phyloP scores from a whole-genome alignment of 2,329 filamentous ascomycete species.

The Decorospora gaudefroyi region DNA sequence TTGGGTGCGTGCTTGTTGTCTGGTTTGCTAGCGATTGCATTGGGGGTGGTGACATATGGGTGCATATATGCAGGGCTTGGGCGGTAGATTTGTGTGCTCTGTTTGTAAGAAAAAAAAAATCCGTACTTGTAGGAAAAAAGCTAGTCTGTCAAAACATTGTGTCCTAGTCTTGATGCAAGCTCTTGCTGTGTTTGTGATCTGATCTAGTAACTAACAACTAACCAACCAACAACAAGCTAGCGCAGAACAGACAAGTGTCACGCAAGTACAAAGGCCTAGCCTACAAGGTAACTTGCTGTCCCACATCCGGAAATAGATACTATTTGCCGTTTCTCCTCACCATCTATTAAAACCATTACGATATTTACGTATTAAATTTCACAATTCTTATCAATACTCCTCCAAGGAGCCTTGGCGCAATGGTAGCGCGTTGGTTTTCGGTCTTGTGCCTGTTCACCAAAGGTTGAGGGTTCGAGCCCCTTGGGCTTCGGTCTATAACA shows the following conservation, averaged over 20 bases:
- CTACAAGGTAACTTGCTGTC: neutral
- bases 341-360: neutral
- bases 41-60: slow-evolving; percentile 6
- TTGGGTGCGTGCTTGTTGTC: neutral
- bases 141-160: too few species aligned
- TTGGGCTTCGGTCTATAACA: slow-evolving; percentile 21
- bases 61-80: neutral
- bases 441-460: slow-evolving; percentile 26
- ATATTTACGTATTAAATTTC: fast-evolving
- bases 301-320: neutral
- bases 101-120: neutral
- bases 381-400: slow-evolving; percentile 4
- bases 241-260: neutral
- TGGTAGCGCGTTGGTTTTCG: slow-evolving; percentile 40
- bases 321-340: neutral
- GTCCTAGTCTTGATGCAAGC: too few species aligned
- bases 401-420: slow-evolving; percentile 31
- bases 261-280: neutral
- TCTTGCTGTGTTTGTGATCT: too few species aligned
- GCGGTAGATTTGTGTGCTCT: neutral
- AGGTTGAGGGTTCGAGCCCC: slow-evolving; percentile 35
- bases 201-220: too few species aligned
- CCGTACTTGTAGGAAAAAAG: too few species aligned
- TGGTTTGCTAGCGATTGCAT: slow-evolving; percentile 20
- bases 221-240: too few species aligned